A percentile compares a stretch with the other conserved stretches of the same genome.
Evolutionary conservation across 2,329 filamentous ascomycete genomes (phyloP).

Genomic region (Penicillium paneum): DNA sequence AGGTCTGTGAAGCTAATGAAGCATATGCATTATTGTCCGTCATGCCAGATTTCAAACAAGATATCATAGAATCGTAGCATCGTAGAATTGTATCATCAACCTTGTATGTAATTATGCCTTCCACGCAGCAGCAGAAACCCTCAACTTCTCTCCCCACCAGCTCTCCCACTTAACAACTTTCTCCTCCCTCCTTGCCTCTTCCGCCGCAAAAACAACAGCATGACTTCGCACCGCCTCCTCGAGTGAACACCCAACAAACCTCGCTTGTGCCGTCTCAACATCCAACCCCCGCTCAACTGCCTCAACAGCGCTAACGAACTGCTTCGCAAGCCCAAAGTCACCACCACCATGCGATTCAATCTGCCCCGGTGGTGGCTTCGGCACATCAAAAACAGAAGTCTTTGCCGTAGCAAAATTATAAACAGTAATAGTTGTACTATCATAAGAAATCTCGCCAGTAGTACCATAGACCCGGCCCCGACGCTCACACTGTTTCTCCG

Average conservation of each 20-base stretch:
- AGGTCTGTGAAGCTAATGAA: neutral
- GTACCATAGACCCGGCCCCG: slow-evolving; percentile 84
- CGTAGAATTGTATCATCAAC: neutral
- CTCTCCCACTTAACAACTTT: slow-evolving; percentile 69
- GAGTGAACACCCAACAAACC: slow-evolving; percentile 75
- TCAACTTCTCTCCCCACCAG: slow-evolving; percentile 68
- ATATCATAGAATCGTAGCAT: neutral
- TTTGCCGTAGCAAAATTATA: slow-evolving; percentile 65
- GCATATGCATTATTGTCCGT: neutral
- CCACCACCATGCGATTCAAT: slow-evolving; percentile 67
- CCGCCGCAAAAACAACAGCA: slow-evolving; percentile 89
- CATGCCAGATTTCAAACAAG: neutral
- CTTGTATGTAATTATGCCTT: neutral
- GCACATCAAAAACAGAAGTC: slow-evolving; percentile 55
- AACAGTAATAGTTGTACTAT: slow-evolving; percentile 71
- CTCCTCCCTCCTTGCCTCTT: slow-evolving; percentile 70
- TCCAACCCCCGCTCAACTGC: slow-evolving; percentile 68
- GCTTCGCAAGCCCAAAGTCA: slow-evolving; percentile 72
- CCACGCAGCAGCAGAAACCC: slow-evolving; percentile 9
- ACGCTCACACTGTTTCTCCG: slow-evolving; percentile 79
- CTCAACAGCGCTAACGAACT: slow-evolving; percentile 80
- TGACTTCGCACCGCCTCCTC: slow-evolving; percentile 89
- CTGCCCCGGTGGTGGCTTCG: slow-evolving; percentile 57
- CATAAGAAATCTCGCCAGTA: slow-evolving; percentile 79
- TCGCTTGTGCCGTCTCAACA: slow-evolving; percentile 67